Evolutionary conservation across 1,139 yeast species (phyloP).

Genomic region (Saccharomyces pastorianus): DNA sequence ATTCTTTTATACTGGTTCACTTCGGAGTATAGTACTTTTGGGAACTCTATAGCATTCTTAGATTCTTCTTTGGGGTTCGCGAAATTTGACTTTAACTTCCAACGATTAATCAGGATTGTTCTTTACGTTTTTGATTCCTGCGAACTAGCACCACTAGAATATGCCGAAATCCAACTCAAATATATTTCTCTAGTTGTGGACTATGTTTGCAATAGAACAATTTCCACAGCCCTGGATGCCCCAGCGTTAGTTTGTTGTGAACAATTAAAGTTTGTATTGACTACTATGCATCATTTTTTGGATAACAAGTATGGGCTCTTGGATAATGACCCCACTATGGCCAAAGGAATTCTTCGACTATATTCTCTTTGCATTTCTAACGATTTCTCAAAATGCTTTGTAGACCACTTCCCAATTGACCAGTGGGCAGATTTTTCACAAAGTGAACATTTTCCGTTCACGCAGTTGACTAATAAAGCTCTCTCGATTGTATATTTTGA

Average conservation of each 20-base stretch:
- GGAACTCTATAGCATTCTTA: conserved; percentile 12
- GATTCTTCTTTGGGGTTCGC: conserved; percentile 16
- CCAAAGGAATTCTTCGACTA: conserved; percentile 21
- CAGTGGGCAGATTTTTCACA: conserved; percentile 13
- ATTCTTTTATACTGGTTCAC: conserved; percentile 23
- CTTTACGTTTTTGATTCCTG: conserved; percentile 21
- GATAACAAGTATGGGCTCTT: conserved; percentile 6
- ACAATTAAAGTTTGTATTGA: conserved; percentile 16
- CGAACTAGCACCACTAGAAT: conserved; percentile 4
- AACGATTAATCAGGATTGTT: conserved; percentile 21
- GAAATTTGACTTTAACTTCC: conserved; percentile 23
- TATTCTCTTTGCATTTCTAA: conserved; percentile 13
- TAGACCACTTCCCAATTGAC: conserved; percentile 13
- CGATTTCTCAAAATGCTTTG: conserved; percentile 8
- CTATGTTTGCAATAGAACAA: conserved; percentile 8
- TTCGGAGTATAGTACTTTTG: conserved; percentile 11
- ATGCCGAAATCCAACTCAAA: conserved; percentile 10
- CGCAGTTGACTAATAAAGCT: conserved; percentile 12
- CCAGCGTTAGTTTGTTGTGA: conserved; percentile 10
- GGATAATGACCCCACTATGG: conserved; percentile 10
- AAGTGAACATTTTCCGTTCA: conserved; percentile 1
- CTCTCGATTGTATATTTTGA: conserved; percentile 19
- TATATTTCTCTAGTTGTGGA: conserved; percentile 16
- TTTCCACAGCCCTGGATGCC: conserved; percentile 2
- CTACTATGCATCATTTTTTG: conserved; percentile 13